Base-by-base conservation (phyloP, 2,329 filamentous ascomycete genomes). In the Botrytis sinoallii region DNA sequence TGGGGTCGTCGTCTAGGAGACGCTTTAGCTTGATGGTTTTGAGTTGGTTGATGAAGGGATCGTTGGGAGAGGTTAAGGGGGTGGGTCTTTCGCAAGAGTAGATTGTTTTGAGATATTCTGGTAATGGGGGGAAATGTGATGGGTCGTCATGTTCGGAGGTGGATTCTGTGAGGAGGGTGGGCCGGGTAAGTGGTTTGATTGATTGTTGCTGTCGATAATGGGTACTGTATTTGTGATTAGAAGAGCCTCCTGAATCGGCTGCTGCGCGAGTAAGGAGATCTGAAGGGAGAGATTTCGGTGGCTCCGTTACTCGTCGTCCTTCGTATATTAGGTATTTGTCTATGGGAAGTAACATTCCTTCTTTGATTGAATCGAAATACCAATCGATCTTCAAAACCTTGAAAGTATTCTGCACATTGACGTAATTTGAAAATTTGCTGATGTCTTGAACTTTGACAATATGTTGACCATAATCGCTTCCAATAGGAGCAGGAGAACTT, bases 51-150 rank as follows among this genome's bases (percentile, higher is more conserved):
- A 98, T 89, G 81, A 99, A 98, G 0, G 82, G 82, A 60, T 89
- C 85, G 77, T 98, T 98, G 0, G 92, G 92, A 0, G 90, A 86
- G 72, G 91, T 84, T 0, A 88, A 83, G 0, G 90, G 92, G 0
- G 94, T 93, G 1, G 90, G 88, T 38, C 95, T 90, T 81, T 97
- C 89, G 79, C 96, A 98, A 8, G 95, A 91, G 82, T 96, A 97
- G 9, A 85, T 85, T 18, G 89, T 84, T 42, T 88, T 86, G 72
- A 92, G 82, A 60, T 86, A 97, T 3, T 88, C 88, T 1, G 94
- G 95, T 20, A 93, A 83, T 0, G 87, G 85, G 0, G 93, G 93
- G 1, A 93, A 80, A 74, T 82, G 74, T 42, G 84, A 79, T 1
- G 83, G 82, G 29, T 87, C 85, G 40, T 97, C 92, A 73, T 95